phyloP scores from a whole-genome alignment of 75 land plant genomes.

The Sequoia sempervirens region DNA sequence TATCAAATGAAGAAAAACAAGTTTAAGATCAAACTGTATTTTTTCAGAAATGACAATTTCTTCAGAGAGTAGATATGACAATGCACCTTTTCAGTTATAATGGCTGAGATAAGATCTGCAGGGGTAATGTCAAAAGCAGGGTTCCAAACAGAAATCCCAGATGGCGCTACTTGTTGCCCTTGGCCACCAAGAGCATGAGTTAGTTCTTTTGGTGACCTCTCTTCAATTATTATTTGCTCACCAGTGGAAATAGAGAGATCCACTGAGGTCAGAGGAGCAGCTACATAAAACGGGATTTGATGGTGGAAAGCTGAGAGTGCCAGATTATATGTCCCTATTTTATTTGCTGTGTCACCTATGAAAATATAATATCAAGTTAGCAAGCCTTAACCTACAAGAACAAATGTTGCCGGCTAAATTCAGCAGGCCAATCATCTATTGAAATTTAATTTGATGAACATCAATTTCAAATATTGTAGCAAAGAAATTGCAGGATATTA shows the following conservation, averaged over 20 bases:
- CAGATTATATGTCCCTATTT: slow-evolving; percentile 94
- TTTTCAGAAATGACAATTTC: neutral
- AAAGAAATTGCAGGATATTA: neutral
- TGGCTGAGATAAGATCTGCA: slow-evolving; percentile 68
- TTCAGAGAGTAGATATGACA: neutral
- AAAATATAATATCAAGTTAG: slow-evolving; percentile 1
- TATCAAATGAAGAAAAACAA: neutral
- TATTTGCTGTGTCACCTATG: slow-evolving; percentile 95
- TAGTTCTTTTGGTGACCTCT: slow-evolving; percentile 74
- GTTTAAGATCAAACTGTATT: neutral
- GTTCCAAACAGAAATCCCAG: slow-evolving; percentile 92
- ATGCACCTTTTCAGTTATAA: slow-evolving; percentile 93
- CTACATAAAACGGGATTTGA: slow-evolving; percentile 81
- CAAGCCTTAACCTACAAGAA: neutral
- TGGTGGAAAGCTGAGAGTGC: slow-evolving; percentile 76
- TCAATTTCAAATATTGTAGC: neutral
- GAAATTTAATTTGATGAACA: neutral
- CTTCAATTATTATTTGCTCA: slow-evolving; percentile 77
- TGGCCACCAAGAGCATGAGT: slow-evolving; percentile 80
- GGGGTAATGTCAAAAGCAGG: slow-evolving; percentile 99
- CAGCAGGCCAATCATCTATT: neutral
- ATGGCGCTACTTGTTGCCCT: slow-evolving; percentile 84
- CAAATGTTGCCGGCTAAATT: neutral
- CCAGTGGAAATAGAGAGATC: slow-evolving; percentile 78
- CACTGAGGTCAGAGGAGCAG: slow-evolving; percentile 88